phyloP scores from a whole-genome alignment of 129 eudicot species.

The Escallonia herrerae region DNA sequence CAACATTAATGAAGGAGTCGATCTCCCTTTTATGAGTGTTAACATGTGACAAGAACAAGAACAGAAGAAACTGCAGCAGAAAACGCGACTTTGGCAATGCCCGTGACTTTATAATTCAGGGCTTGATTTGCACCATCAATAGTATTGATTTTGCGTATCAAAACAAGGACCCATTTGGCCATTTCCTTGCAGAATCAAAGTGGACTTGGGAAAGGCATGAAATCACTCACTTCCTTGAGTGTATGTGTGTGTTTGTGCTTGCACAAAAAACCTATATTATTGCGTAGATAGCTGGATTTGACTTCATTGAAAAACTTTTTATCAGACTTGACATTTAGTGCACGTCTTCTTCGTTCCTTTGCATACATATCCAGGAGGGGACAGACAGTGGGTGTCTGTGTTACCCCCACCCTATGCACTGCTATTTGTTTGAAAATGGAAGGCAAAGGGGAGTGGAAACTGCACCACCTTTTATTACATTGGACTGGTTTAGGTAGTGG shows the following conservation, averaged over 20 bases:
- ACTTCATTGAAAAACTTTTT: neutral
- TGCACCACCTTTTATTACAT: neutral
- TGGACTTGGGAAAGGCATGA: neutral
- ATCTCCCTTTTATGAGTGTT: too few relatives aligned
- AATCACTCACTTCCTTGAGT: neutral
- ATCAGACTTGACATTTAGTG: neutral
- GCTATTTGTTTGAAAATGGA: neutral
- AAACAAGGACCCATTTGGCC: neutral
- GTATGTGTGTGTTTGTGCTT: neutral
- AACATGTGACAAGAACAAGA: too few relatives aligned
- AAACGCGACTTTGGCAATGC: too few relatives aligned
- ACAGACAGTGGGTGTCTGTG: neutral
- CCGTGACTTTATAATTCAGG: neutral
- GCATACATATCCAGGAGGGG: neutral
- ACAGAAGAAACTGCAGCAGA: too few relatives aligned
- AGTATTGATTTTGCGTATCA: neutral
- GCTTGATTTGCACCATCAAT: neutral
- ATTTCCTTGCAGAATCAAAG: neutral
- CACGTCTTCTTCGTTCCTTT: neutral
- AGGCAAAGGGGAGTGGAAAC: neutral
- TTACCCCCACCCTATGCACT: neutral
- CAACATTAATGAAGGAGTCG: too few relatives aligned
- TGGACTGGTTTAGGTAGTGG: neutral
- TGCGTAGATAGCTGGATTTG: neutral
- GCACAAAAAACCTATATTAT: too few relatives aligned